These are phyloP conservation scores for Senecio squalidus DNA, from an alignment of 140 eudicot species.

Conservation along the genomic window DNA sequence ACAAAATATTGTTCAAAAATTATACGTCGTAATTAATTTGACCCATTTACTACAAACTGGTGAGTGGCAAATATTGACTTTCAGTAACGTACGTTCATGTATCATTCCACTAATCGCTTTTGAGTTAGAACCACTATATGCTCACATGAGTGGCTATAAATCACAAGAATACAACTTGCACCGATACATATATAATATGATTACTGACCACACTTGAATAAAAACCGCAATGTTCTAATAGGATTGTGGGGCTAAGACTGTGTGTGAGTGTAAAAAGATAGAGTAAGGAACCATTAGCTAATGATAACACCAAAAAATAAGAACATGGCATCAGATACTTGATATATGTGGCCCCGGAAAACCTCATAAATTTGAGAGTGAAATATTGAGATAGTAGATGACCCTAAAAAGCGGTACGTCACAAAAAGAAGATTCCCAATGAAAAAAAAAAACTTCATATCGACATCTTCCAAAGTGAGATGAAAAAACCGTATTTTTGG, in stretches of 20 bases:
- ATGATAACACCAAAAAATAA: conserved; percentile 23
- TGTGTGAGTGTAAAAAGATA: background rate
- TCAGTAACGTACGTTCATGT: no score
- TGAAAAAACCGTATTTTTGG: background rate
- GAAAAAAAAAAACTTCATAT: conserved; percentile 14
- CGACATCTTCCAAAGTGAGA: conserved; percentile 20
- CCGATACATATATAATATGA: no score
- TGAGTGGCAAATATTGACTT: no score
- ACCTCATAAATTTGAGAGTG: conserved; percentile 21
- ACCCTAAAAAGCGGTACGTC: conserved; percentile 28
- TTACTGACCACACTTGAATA: no score
- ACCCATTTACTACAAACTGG: no score
- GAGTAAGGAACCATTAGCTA: background rate
- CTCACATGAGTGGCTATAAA: no score
- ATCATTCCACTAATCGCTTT: no score
- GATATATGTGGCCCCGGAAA: conserved; percentile 24
- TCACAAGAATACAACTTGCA: no score
- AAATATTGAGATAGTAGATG: conserved; percentile 21
- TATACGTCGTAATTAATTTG: no score
- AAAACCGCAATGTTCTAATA: no score
- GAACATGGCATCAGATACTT: conserved; percentile 26
- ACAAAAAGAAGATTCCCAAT: conserved; percentile 23
- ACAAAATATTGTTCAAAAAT: background rate
- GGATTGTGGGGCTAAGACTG: background rate
- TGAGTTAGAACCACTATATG: no score